phyloP scores from a whole-genome alignment of 106 monocot genomes.

The Gastrodia elata region DNA sequence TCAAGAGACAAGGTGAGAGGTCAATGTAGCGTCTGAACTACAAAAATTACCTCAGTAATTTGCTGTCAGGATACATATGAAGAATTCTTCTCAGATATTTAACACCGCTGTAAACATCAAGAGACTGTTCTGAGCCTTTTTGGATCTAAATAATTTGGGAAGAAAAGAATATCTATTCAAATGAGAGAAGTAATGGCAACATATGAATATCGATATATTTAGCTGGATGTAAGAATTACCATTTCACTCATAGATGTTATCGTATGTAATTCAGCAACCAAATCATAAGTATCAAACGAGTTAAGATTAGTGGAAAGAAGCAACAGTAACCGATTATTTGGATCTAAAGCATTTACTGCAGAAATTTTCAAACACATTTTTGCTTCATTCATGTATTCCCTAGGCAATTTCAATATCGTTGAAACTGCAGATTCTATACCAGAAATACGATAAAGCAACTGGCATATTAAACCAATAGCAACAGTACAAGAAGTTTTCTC shows the following conservation, averaged over 20 bases:
- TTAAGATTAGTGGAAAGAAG: conserved; percentile 24
- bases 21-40: neutral
- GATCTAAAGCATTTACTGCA: conserved; percentile 53
- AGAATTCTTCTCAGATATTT: conserved; percentile 55
- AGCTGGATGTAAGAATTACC: conserved; percentile 24
- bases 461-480: conserved; percentile 63
- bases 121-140: conserved; percentile 17
- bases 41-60: conserved; percentile 57
- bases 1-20: neutral
- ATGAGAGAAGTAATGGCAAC: neutral
- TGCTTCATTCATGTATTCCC: conserved; percentile 30
- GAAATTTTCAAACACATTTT: conserved; percentile 41
- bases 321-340: conserved; percentile 36
- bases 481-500: conserved; percentile 33
- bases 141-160: conserved; percentile 37
- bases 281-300: conserved; percentile 26
- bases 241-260: conserved; percentile 55
- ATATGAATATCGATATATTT: neutral
- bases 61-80: conserved; percentile 71
- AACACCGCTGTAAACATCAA: conserved; percentile 36
- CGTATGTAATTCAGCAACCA: conserved; percentile 42
- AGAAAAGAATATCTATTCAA: neutral
- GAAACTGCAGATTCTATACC: conserved; percentile 47
- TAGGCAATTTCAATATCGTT: conserved; percentile 41
- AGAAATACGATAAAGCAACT: conserved; percentile 50